Evolutionary conservation across 1,284 basidiomycete species (phyloP).

Genomic region (Wallemia hederae): DNA sequence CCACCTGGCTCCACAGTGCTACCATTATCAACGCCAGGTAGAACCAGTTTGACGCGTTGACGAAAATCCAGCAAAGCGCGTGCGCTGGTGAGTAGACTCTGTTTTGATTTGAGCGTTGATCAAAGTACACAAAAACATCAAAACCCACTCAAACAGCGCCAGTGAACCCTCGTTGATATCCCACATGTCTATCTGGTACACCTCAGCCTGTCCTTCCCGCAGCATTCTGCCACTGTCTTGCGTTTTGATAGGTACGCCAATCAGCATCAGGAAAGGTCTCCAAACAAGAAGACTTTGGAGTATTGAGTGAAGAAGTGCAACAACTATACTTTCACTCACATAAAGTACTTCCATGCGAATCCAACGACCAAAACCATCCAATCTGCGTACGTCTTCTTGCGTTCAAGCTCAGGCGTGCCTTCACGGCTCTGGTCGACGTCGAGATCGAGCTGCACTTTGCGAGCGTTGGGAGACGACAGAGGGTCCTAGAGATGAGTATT

Average conservation of each 20-base stretch:
- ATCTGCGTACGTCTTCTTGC: background rate
- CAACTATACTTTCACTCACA: background rate
- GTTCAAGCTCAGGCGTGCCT: background rate
- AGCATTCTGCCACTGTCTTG: background rate
- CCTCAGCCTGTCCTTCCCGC: background rate
- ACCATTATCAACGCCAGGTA: background rate
- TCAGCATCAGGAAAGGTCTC: background rate
- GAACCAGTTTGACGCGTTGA: background rate
- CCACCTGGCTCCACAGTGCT: background rate
- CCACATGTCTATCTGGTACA: background rate
- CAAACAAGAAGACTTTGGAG: background rate
- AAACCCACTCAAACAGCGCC: background rate
- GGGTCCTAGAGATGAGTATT: background rate
- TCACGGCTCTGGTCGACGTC: background rate
- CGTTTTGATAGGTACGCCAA: background rate
- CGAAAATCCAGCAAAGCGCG: background rate
- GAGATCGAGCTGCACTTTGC: background rate
- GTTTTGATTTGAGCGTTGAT: background rate
- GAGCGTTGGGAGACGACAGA: background rate
- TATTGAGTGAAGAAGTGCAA: background rate
- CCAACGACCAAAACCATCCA: background rate
- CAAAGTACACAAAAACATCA: background rate
- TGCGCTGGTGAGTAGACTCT: conserved; percentile 1
- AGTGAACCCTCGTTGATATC: background rate
- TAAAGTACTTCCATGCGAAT: background rate